Evolutionary conservation across 345 rosid species (phyloP).

Genomic region (Eucalyptus polybractea): DNA sequence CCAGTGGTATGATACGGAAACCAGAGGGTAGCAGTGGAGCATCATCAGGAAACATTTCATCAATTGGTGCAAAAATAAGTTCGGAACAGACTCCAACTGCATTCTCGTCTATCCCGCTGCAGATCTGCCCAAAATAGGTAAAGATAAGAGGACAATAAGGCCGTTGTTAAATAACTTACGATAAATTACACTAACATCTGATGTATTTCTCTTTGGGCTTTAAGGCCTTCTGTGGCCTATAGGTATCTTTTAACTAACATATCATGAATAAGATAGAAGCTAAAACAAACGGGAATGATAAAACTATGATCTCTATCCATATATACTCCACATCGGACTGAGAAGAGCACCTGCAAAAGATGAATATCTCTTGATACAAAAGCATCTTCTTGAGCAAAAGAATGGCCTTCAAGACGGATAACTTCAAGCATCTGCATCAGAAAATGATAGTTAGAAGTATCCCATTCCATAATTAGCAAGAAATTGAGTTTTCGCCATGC

Average conservation of each 20-base stretch:
- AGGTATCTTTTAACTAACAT: background rate
- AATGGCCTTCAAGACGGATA: constrained; percentile 89
- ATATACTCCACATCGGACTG: background rate
- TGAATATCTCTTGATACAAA: constrained; percentile 85
- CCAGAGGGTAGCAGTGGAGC: constrained; percentile 97
- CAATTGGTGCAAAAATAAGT: constrained; percentile 92
- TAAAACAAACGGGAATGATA: background rate
- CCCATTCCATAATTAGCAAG: background rate
- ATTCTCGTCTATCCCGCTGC: constrained; percentile 90
- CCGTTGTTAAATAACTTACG: background rate
- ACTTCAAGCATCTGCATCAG: constrained; percentile 75
- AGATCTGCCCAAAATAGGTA: constrained; percentile 34
- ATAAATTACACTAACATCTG: background rate
- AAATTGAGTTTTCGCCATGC: background rate
- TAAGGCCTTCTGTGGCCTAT: background rate
- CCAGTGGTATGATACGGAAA: constrained; percentile 84
- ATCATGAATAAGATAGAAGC: background rate
- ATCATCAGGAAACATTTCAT: constrained; percentile 98
- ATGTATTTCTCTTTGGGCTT: background rate
- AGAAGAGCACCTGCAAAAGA: constrained; percentile 70
- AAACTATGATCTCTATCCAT: background rate
- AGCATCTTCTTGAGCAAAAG: constrained; percentile 90
- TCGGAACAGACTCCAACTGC: constrained; percentile 91
- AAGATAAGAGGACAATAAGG: background rate
- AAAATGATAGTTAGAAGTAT: background rate